phyloP scores from a whole-genome alignment of 345 rosid species.

The Euclidium syriacum region DNA sequence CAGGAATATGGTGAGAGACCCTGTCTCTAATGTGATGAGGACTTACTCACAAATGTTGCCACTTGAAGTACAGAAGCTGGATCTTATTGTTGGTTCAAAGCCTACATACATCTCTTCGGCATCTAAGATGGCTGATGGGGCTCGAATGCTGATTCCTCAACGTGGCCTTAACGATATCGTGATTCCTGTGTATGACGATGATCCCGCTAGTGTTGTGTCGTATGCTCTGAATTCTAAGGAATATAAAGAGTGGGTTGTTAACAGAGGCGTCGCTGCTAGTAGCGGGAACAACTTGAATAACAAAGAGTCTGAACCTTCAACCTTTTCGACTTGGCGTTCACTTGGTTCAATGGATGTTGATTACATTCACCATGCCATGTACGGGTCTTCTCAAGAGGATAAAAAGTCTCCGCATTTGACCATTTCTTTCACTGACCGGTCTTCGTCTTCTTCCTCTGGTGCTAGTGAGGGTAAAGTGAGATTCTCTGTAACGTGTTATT shows the following conservation, averaged over 20 bases:
- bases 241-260: slow-evolving; percentile 65
- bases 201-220: slow-evolving; percentile 83
- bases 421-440: slow-evolving; percentile 60
- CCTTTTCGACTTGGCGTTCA: slow-evolving; percentile 62
- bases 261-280: slow-evolving; percentile 34
- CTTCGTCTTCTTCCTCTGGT: slow-evolving; percentile 40
- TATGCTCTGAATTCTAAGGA: slow-evolving; percentile 85
- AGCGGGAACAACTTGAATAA: slow-evolving; percentile 25
- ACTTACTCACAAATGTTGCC: slow-evolving; percentile 60
- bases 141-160: slow-evolving; percentile 65
- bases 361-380: slow-evolving; percentile 48
- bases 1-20: slow-evolving; percentile 74
- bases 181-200: slow-evolving; percentile 83
- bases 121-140: slow-evolving; percentile 65
- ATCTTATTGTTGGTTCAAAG: slow-evolving; percentile 41
- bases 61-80: slow-evolving; percentile 61
- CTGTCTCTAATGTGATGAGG: slow-evolving; percentile 53
- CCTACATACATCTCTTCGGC: slow-evolving; percentile 59
- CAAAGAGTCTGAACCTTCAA: slow-evolving; percentile 42
- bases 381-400: slow-evolving; percentile 53
- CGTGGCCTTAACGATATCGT: slow-evolving; percentile 51
- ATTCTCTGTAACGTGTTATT: slow-evolving; percentile 88
- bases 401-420: slow-evolving; percentile 73
- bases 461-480: slow-evolving; percentile 60
- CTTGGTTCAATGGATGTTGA: slow-evolving; percentile 57